Evolutionary conservation across 495 filamentous ascomycete species (phyloP).

Genomic region (Viridothelium virens): DNA sequence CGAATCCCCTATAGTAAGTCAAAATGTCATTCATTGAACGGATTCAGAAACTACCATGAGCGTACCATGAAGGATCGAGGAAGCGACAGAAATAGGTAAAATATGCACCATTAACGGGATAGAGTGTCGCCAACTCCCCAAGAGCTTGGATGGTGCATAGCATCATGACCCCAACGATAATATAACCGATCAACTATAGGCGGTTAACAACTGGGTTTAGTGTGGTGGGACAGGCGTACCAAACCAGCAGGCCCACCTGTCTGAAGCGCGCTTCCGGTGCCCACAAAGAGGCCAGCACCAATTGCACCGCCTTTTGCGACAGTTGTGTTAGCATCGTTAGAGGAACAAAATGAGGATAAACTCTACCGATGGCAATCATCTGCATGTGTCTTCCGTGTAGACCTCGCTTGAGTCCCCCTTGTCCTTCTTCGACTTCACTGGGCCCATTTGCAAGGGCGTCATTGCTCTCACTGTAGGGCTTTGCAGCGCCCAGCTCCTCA

Average conservation of each 20-base stretch:
- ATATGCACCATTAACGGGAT: conserved; percentile 31
- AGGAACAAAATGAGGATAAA: not conserved
- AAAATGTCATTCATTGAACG: not conserved
- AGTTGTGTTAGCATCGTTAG: conserved; percentile 8
- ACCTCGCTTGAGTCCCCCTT: conserved; percentile 28
- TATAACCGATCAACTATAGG: conserved; percentile 19
- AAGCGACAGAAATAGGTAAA: conserved; percentile 28
- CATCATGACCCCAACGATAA: conserved; percentile 35
- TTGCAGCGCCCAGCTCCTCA: not conserved
- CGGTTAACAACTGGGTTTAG: not conserved
- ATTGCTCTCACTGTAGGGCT: not conserved
- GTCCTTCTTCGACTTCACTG: conserved; percentile 8
- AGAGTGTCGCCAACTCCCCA: conserved; percentile 42
- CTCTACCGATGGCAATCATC: conserved; percentile 44
- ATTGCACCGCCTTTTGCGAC: conserved; percentile 41
- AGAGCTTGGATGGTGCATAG: conserved; percentile 38
- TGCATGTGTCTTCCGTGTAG: conserved; percentile 44
- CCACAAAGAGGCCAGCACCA: conserved; percentile 52
- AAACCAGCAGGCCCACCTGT: conserved; percentile 50
- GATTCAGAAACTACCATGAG: not conserved
- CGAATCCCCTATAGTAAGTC: conserved; percentile 60
- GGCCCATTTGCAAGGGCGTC: not conserved
- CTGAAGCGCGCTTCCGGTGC: conserved; percentile 43
- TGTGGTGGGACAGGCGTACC: not conserved
- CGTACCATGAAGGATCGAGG: conserved; percentile 26